Evolutionary conservation across 179 eudicot species (phyloP), one percentile per base, ranked within the genome.

Genomic region (Pouteria campechiana): DNA sequence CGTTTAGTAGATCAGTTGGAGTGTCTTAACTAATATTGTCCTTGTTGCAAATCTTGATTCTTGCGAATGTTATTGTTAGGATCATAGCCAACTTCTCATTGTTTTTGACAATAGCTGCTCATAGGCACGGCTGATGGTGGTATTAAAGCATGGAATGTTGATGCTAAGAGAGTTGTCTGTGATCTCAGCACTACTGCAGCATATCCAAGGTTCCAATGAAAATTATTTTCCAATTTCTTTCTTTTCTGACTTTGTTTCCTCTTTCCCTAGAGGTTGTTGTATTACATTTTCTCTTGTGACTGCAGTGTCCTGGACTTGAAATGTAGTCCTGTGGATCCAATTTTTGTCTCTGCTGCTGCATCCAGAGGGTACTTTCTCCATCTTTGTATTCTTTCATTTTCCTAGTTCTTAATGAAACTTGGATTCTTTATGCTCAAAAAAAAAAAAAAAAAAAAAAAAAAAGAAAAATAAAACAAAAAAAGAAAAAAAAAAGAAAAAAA

Each of bases 121-220:
- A 90, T 86, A 54, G 98, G 98, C 58, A 86, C 98, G 56, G 89
- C 92, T 67, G 80, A 82, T 68, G 94, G 96, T 60, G 94, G 92
- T 67, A 82, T 90, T 58, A 90, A 86, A 69, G 94, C 98, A 48
- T 90, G 98, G 98, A 90, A 90, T 75, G 98, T 77, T 43, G 98
- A 86, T 65, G 82, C 98, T 49, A 90, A 90, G 52, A 69, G 96
- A 73, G 94, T 90, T 64, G 98, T 86, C 55, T 90, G 98, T 63
- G 94, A 90, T 73, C 93, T 82, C 45, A 72, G 58, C 57, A 79
- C 94, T 29, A 64, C 69, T 44, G 70, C 61, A 64, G 74, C 72
- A 46, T 86, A 63, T 59, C 86, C 87, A 54, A 79, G 94, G 98
- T 90, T 49, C 10, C 47, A 27, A 30, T 23, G 53, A 23, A 41